These are phyloP conservation scores for Staphylotrichum longicolle DNA, from an alignment of 495 filamentous ascomycete species.

Conservation along the genomic window DNA sequence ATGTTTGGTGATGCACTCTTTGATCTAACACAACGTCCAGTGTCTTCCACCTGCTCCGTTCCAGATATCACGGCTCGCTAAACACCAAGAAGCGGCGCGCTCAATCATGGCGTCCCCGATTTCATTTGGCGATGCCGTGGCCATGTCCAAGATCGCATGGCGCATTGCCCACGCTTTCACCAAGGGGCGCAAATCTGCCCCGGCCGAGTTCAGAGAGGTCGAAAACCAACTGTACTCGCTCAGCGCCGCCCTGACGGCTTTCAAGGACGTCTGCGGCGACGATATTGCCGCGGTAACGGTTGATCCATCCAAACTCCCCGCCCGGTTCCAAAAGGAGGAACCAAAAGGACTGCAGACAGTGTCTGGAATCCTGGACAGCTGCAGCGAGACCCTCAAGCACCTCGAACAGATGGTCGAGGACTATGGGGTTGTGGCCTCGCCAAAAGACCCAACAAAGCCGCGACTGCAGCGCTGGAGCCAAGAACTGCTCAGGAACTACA, in stretches of 20 bases:
- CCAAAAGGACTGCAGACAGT: background rate
- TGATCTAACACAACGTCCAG: too few relatives aligned
- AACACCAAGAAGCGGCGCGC: too few relatives aligned
- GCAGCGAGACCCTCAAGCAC: slow-evolving; percentile 21
- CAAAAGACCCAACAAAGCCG: slow-evolving; percentile 1
- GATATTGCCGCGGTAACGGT: slow-evolving; percentile 1
- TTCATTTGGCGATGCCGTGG: slow-evolving; percentile 21
- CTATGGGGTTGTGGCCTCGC: slow-evolving; percentile 8
- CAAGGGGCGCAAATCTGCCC: slow-evolving; percentile 20
- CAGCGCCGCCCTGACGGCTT: slow-evolving; percentile 17
- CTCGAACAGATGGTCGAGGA: slow-evolving; percentile 21
- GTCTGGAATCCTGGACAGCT: slow-evolving; percentile 14
- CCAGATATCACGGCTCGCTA: too few relatives aligned
- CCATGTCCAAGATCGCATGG: slow-evolving; percentile 24
- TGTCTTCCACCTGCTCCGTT: too few relatives aligned
- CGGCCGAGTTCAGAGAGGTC: slow-evolving; percentile 24
- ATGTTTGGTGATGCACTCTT: too few relatives aligned
- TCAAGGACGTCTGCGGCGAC: slow-evolving; percentile 8
- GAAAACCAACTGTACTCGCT: slow-evolving; percentile 26
- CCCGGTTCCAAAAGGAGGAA: slow-evolving; percentile 2
- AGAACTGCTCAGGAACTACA: slow-evolving; percentile 21
- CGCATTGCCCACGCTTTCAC: slow-evolving; percentile 20
- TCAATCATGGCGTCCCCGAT: slow-evolving; percentile 22
- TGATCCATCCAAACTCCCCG: background rate
- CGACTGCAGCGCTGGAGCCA: slow-evolving; percentile 20